Evolutionary conservation across 495 filamentous ascomycete genomes (phyloP), one percentile per base, ranked within the genome.

Genomic region (Chaetomidium leptoderma): DNA sequence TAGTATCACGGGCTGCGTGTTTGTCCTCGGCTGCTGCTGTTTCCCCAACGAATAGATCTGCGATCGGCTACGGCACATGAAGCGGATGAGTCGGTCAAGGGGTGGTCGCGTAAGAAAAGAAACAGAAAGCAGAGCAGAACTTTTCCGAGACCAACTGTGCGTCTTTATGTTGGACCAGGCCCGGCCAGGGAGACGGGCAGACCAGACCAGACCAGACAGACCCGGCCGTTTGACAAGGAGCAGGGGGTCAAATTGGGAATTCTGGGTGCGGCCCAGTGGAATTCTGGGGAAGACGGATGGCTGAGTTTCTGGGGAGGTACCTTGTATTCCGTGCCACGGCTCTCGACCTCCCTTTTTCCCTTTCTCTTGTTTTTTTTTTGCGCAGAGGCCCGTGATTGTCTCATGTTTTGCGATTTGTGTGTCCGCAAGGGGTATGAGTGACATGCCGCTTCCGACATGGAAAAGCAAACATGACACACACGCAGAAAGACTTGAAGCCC

Each of bases 211-310:
- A 51, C 53, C 53, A 30, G 47, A 40, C 47, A 14, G 17, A 23
- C 17, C 50, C 19, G 47, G 46, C 40, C 40, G 35, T 55, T 55
- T 54, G 59, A 53, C 47, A 57, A 40, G 53, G 53, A 52, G 53
- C 39, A 57, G 36, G 53, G 57, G 32, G 45, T 43, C 35, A 55
- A 36, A 57, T 51, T 61, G 39, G 50, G 54, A 57, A 53, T 61
- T 53, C 53, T 61, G 29, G 47, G 26, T 27, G 29, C 39, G 60
- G 51, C 36, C 54, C 55, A 62, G 39, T 42, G 55, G 60, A 63
- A 63, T 63, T 59, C 60, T 63, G 60, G 55, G 60, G 60, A 58
- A 62, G 54, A 32, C 39, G 53, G 54, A 57, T 54, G 53, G 49
- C 47, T 54, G 47, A 44, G 40, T 33, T 33, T 49, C 49, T 42